Evolutionary conservation across 768 basidiomycete genomes (phyloP).

Genomic region (Collybia nuda): DNA sequence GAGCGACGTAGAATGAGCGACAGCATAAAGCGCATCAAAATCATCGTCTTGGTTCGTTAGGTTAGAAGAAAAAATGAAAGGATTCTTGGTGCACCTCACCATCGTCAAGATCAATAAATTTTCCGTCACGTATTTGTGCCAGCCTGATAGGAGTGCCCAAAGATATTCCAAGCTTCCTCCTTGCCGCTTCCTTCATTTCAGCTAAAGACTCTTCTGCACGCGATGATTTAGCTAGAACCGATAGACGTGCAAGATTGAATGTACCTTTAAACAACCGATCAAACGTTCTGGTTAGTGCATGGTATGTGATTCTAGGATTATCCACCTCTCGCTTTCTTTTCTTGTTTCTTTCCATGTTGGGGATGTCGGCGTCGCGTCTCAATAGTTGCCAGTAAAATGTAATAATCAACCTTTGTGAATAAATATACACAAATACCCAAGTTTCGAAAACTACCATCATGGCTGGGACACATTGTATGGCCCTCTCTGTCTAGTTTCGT

Average conservation of each 20-base stretch:
- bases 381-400: not conserved
- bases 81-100: constrained; percentile 39
- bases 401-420: not conserved
- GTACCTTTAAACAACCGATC: constrained; percentile 57
- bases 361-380: not conserved
- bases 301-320: constrained; percentile 44
- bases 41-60: constrained; percentile 61
- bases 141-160: constrained; percentile 33
- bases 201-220: constrained; percentile 58
- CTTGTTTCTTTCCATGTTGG: constrained; percentile 34
- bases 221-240: not conserved
- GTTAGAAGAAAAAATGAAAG: constrained; percentile 1
- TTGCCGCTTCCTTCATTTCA: constrained; percentile 55
- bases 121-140: constrained; percentile 53
- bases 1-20: constrained; percentile 33
- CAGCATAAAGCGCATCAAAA: constrained; percentile 67
- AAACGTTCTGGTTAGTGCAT: constrained; percentile 41
- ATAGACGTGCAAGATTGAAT: not conserved
- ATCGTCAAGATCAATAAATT: constrained; percentile 70
- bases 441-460: constrained; percentile 27
- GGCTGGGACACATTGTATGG: constrained; percentile 41
- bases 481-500: constrained; percentile 4
- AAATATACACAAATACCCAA: constrained; percentile 35
- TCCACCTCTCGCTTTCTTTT: constrained; percentile 44
- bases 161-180: constrained; percentile 58